These are phyloP conservation scores for Macrolepiota fuliginosa DNA, from an alignment of 768 basidiomycete genomes.

Conservation along the genomic window DNA sequence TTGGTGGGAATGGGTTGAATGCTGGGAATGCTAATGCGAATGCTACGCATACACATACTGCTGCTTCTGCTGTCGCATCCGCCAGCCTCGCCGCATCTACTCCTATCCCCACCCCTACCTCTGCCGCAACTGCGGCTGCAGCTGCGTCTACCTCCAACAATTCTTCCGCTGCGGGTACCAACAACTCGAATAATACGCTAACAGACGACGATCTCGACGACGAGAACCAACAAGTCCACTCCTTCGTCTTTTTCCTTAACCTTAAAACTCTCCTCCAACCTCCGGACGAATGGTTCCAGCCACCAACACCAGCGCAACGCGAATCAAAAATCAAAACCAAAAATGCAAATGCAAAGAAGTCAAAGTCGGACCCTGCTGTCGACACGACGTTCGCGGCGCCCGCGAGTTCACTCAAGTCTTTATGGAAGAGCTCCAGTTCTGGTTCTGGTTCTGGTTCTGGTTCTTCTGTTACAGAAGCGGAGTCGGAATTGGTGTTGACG, in stretches of 20 bases:
- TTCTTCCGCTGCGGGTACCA: background rate
- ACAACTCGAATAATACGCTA: background rate
- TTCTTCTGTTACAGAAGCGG: no score
- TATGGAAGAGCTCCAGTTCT: constrained; percentile 1
- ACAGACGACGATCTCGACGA: constrained; percentile 13
- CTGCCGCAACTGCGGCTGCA: no score
- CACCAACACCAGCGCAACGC: no score
- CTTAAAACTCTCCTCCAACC: constrained; percentile 37
- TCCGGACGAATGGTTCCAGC: constrained; percentile 25
- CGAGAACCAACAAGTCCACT: constrained; percentile 38
- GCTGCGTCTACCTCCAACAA: background rate
- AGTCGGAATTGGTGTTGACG: no score
- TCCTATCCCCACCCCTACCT: no score
- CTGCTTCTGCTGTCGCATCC: background rate
- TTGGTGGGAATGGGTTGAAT: background rate
- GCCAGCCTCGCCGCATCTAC: no score
- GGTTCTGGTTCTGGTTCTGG: no score
- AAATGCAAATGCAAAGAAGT: no score
- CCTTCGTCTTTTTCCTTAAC: constrained; percentile 51
- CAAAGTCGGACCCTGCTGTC: no score
- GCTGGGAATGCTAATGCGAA: background rate
- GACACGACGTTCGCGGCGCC: background rate
- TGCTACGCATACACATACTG: background rate
- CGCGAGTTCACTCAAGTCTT: background rate
- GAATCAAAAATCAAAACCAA: background rate